Evolutionary conservation across 2,329 filamentous ascomycete genomes (phyloP).

Genomic region (Sarocladium brachiariae): DNA sequence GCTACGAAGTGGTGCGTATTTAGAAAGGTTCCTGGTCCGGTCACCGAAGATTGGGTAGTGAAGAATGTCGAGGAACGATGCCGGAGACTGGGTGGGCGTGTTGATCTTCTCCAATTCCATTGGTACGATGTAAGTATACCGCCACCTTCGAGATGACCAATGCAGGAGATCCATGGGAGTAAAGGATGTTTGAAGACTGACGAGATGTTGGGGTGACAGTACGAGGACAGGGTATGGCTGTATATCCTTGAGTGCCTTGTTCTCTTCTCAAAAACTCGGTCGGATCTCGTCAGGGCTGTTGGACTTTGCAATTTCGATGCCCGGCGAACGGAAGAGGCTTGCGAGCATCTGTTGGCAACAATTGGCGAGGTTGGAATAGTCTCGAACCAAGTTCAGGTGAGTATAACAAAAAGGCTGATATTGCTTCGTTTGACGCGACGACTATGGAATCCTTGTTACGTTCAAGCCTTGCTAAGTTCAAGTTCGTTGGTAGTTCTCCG

Average conservation of each 20-base stretch:
- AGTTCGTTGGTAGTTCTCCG: slow-evolving; percentile 15
- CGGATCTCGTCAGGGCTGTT: slow-evolving; percentile 14
- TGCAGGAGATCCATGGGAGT: no score
- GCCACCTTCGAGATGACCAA: no score
- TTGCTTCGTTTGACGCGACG: no score
- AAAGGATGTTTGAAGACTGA: no score
- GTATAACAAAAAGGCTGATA: slow-evolving; percentile 6
- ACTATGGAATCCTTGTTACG: no score
- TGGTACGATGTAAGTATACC: slow-evolving; percentile 19
- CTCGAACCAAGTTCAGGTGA: slow-evolving; percentile 23
- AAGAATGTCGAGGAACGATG: slow-evolving; percentile 15
- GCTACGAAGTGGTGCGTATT: slow-evolving; percentile 26
- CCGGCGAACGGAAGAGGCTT: slow-evolving; percentile 18
- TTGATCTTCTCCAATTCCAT: slow-evolving; percentile 19
- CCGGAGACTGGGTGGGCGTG: slow-evolving; percentile 14
- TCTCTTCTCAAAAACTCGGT: slow-evolving; percentile 26
- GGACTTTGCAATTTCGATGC: slow-evolving; percentile 21
- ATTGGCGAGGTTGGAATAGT: slow-evolving; percentile 18
- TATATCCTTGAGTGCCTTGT: slow-evolving; percentile 25
- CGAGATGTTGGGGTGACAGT: no score
- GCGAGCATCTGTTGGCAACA: slow-evolving; percentile 22
- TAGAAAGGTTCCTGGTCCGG: slow-evolving; percentile 15
- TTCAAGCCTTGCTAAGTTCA: no score
- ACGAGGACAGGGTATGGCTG: slow-evolving; percentile 26
- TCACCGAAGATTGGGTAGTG: slow-evolving; percentile 15